These are phyloP conservation scores for Sporothrix pallida DNA, from an alignment of 2,329 filamentous ascomycete genomes.

Conservation along the genomic window DNA sequence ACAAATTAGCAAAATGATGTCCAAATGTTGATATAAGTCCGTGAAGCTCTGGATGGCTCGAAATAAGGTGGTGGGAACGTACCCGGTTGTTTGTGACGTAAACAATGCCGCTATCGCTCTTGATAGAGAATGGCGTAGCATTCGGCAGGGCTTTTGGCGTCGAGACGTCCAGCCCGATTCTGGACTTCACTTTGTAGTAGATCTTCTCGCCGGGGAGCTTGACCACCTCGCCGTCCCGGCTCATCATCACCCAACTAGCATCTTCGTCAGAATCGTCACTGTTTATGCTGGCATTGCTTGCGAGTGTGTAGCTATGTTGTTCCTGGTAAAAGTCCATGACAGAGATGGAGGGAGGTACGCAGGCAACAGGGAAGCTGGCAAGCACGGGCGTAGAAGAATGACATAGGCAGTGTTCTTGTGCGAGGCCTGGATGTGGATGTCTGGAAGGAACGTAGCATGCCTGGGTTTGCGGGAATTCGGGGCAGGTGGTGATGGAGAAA, in stretches of 20 bases:
- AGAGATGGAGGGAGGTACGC: slow-evolving; percentile 27
- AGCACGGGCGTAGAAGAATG: slow-evolving; percentile 32
- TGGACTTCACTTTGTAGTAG: slow-evolving; percentile 78
- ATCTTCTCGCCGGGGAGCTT: slow-evolving; percentile 83
- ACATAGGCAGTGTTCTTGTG: slow-evolving; percentile 21
- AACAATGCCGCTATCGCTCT: slow-evolving; percentile 75
- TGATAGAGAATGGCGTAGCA: slow-evolving; percentile 68
- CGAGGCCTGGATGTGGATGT: slow-evolving; percentile 29
- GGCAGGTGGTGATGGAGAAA: neutral
- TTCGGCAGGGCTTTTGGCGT: slow-evolving; percentile 70
- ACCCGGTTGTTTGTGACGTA: slow-evolving; percentile 88
- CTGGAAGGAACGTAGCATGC: slow-evolving; percentile 34
- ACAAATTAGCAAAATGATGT: neutral
- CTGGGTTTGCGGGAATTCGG: neutral
- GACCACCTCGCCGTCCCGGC: slow-evolving; percentile 74
- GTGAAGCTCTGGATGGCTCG: neutral
- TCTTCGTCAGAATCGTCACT: slow-evolving; percentile 61
- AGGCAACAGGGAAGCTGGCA: slow-evolving; percentile 28
- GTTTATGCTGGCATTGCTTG: slow-evolving; percentile 47
- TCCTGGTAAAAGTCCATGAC: slow-evolving; percentile 39
- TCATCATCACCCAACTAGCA: slow-evolving; percentile 88
- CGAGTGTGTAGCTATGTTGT: slow-evolving; percentile 49
- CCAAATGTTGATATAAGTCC: neutral
- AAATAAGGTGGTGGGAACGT: slow-evolving; percentile 44
- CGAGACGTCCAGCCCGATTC: slow-evolving; percentile 77